phyloP scores from a whole-genome alignment of 176 grass and related monocot genomes.

The Guadua angustifolia region DNA sequence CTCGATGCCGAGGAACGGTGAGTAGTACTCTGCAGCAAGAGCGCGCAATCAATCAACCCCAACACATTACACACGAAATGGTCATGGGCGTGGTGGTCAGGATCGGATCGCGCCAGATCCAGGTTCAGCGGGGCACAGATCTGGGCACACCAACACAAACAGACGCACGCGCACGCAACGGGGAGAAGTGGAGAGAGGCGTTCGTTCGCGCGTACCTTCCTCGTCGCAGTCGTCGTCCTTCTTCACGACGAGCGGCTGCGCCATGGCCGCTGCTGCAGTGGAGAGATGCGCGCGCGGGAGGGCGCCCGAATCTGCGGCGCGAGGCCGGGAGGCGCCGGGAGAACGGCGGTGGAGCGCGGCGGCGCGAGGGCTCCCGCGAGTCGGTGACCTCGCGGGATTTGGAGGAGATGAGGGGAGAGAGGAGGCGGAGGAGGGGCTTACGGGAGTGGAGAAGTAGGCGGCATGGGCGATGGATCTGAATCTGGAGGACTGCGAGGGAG shows the following conservation, averaged over 20 bases:
- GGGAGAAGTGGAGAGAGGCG: background rate
- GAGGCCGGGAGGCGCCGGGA: background rate
- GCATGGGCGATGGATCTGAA: constrained; percentile 61
- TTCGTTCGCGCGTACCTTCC: constrained; percentile 61
- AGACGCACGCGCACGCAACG: background rate
- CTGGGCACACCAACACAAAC: constrained; percentile 5
- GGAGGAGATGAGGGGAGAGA: background rate
- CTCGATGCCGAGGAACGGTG: constrained; percentile 95
- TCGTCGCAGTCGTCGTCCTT: constrained; percentile 98
- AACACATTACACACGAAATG: background rate
- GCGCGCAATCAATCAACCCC: constrained; percentile 8
- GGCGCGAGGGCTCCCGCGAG: constrained; percentile 6
- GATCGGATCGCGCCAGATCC: constrained; percentile 26
- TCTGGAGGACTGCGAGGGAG: background rate
- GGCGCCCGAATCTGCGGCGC: constrained; percentile 19
- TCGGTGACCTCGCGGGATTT: constrained; percentile 11
- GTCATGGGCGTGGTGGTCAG: constrained; percentile 1
- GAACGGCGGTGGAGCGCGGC: background rate
- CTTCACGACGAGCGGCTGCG: constrained; percentile 87
- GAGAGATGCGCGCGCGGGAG: background rate
- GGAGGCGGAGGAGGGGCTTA: constrained; percentile 27
- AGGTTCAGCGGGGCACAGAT: constrained; percentile 23
- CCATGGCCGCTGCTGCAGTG: constrained; percentile 59
- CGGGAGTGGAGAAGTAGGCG: constrained; percentile 28
- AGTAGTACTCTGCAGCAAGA: constrained; percentile 75